Conservation (phyloP, 1,284 basidiomycete species). For the Malassezia cuniculi region DNA sequence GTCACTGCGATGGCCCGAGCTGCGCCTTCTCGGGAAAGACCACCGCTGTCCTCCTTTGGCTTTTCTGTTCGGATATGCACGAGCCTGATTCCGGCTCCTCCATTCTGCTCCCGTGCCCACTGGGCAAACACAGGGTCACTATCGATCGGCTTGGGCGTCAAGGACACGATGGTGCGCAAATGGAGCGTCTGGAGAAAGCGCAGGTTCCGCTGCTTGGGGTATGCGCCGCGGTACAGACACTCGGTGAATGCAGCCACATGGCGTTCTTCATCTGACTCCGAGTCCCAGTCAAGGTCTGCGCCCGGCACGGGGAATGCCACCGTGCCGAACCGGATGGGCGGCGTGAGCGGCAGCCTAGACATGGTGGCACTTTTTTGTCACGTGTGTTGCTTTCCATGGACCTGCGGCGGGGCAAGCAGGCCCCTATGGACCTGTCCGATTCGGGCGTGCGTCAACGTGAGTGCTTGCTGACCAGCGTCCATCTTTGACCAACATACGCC, state of each 20-base stretch:
- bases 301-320: conserved; percentile 20
- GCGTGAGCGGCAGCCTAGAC: conserved; percentile 26
- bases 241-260: conserved; percentile 14
- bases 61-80: conserved; percentile 36
- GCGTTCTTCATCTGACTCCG: conserved; percentile 2
- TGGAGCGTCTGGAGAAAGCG: conserved; percentile 33
- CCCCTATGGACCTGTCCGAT: conserved; percentile 31
- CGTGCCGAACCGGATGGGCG: conserved; percentile 30
- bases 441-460: conserved; percentile 20
- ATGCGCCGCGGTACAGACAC: conserved; percentile 37
- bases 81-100: conserved; percentile 16
- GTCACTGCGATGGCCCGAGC: conserved; percentile 26
- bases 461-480: conserved; percentile 11
- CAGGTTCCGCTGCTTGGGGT: conserved; percentile 35
- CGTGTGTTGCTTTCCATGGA: conserved; percentile 4
- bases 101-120: conserved; percentile 18
- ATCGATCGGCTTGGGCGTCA: conserved; percentile 38
- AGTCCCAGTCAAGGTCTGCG: not conserved
- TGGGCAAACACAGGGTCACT: conserved; percentile 19
- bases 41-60: conserved; percentile 39
- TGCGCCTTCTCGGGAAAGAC: conserved; percentile 32
- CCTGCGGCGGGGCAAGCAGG: conserved; percentile 21
- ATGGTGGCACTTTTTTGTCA: conserved; percentile 8
- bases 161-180: conserved; percentile 33
- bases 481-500: conserved; percentile 10